Evolutionary conservation across 345 rosid species (phyloP), one percentile per base, ranked within the genome.

Genomic region (Eucalyptus sp.): DNA sequence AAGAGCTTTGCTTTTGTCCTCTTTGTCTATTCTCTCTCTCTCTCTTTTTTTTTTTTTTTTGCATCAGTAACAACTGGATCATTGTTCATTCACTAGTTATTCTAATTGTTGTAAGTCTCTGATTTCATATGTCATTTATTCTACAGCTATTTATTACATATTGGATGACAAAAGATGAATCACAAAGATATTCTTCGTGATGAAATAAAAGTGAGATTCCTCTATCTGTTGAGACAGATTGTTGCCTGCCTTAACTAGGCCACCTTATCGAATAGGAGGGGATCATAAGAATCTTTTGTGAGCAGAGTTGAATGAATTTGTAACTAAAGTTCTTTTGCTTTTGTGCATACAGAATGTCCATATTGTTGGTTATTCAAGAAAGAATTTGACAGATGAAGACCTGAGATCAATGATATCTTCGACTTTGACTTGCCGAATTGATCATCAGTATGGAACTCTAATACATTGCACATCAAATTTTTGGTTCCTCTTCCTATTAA

Each of bases 361-460:
- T 86, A 94, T 96, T 86, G 91, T 96, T 86, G 98, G 98, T 89
- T 94, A 93, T 92, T 96, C 98, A 24, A 96, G 99, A 92, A 96
- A 96, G 92, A 68, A 96, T 89, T 87, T 92, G 86, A 95, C 95
- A 4, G 95, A 95, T 89, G 95, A 94, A 90, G 97, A 96, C 86
- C 91, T 96, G 89, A 94, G 99, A 92, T 91, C 93, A 88, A 92
- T 94, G 88, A 94, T 94, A 88, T 96, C 97, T 37, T 94, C 96
- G 51, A 96, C 92, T 87, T 90, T 96, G 91, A 93, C 96, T 83
- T 94, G 98, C 90, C 96, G 95, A 86, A 92, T 96, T 87, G 98
- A 95, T 94, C 96, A 96, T 93, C 94, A 90, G 96, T 95, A 92
- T 37, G 89, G 89, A 92, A 88, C 90, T 92, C 71, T 49, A 33